A percentile compares a stretch with the other conserved stretches of the same genome.
These are phyloP conservation scores for Fraxinus nigra DNA, from an alignment of 305 asterid species.

Conservation along the genomic window DNA sequence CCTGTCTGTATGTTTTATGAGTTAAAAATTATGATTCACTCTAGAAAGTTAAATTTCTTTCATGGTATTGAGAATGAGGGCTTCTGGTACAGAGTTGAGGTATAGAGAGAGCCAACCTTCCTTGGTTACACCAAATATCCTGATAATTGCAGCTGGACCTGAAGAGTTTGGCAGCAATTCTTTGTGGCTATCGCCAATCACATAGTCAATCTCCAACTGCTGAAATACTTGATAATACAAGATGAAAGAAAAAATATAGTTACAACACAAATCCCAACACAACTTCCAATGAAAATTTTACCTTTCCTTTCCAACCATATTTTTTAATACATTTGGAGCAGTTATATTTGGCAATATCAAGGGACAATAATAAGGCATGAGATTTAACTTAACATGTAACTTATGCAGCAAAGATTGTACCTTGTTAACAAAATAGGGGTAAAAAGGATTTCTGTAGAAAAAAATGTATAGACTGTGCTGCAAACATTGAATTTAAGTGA, in stretches of 20 bases:
- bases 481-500: neutral
- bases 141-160: constrained; percentile 81
- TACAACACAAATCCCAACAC: neutral
- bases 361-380: neutral
- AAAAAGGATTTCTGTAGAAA: constrained; percentile 6
- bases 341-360: neutral
- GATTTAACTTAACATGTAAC: neutral
- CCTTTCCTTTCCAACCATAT: constrained; percentile 3
- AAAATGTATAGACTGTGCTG: neutral
- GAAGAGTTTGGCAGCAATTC: constrained; percentile 65
- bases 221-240: constrained; percentile 61
- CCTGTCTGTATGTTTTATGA: neutral
- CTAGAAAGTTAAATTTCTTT: neutral
- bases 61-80: neutral
- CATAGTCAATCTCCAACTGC: constrained; percentile 91
- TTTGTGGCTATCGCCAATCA: constrained; percentile 77
- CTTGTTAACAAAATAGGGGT: neutral
- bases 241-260: neutral
- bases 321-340: neutral
- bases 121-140: constrained; percentile 86
- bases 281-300: neutral
- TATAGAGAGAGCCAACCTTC: constrained; percentile 63
- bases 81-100: neutral
- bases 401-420: constrained; percentile 4
- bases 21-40: neutral